phyloP scores from a whole-genome alignment of 1,139 yeast genomes.

The Blastobotrys illinoisensis region DNA sequence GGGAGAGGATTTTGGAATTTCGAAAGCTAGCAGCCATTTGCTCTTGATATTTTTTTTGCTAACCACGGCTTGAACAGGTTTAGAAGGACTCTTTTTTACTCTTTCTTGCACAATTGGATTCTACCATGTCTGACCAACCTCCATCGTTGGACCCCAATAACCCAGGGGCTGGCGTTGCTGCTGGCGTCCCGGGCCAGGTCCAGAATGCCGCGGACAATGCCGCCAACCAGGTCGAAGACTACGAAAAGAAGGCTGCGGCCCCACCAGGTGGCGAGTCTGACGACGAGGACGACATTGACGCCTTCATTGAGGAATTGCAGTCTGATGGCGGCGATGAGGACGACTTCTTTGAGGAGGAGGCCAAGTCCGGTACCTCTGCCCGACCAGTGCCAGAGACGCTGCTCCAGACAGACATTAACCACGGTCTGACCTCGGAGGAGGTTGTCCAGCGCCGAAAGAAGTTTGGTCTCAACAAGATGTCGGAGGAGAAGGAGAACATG shows the following conservation, averaged over 20 bases:
- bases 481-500: conserved; percentile 84
- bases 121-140: conserved; percentile 8
- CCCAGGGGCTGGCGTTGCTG: neutral
- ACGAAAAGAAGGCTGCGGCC: conserved; percentile 30
- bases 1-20: neutral
- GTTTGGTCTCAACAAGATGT: conserved; percentile 91
- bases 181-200: neutral
- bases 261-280: conserved; percentile 47
- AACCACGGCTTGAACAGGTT: neutral
- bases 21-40: neutral
- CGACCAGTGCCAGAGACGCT: conserved; percentile 85
- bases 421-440: conserved; percentile 79
- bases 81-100: neutral
- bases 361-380: conserved; percentile 37
- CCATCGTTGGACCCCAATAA: conserved; percentile 3
- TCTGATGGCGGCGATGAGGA: conserved; percentile 63
- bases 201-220: neutral
- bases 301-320: conserved; percentile 82
- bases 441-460: conserved; percentile 85
- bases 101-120: neutral
- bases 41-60: neutral
- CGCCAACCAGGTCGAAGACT: conserved; percentile 28
- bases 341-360: conserved; percentile 50
- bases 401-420: conserved; percentile 77
- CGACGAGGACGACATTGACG: conserved; percentile 83